Base-by-base conservation (phyloP, 1,139 yeast genomes). In the Sugiyamaella sp. region DNA sequence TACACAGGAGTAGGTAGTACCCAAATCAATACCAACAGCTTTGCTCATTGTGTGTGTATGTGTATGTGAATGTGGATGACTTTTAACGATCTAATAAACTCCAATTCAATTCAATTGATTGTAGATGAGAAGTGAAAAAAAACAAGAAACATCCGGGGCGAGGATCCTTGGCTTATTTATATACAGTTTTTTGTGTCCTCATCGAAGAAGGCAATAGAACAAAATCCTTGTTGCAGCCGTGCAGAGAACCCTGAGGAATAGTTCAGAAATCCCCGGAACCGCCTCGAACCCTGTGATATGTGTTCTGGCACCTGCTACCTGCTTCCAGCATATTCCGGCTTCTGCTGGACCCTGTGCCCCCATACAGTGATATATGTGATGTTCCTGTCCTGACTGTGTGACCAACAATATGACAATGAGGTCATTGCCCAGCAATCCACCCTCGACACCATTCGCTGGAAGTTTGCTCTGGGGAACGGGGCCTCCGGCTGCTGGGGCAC, bases 1-100 rank as follows among this genome's bases (percentile, higher is more conserved):
- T 68, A 90, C 98, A 86, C 97, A 90, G 64, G 97, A 90, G 88
- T 91, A 89, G 68, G 96, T 89, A 72, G 97, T 90, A 85, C 98
- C 98, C 81, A 89, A 86, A 86, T 89, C 97, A 89, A 91, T 91
- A 64, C 77, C 75, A 58, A 71, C 71, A 54, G 74, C 71, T 64
- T 71, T 71, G 60, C 71, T 65, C 73, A 69, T 62, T 60, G 33
- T 57, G 33, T 32, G 40, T 22, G 17, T 22, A 27, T 43, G 14
- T 32, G 35, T 25, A 41, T 33, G 45, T 29, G 48, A 33, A 21
- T 33, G 32, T n/a, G 22, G 6, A 22, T 43, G 22, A 35, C 25
- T 29, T 19, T 39, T 25, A 16, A 37, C 22, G 48, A 44, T 44
- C 48, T 33, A 44, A 35, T 44, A 10, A 44, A 44, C 21, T 44